These are phyloP conservation scores for Ophiostoma ulmi DNA, from an alignment of 2,329 filamentous ascomycete species.

Conservation along the genomic window DNA sequence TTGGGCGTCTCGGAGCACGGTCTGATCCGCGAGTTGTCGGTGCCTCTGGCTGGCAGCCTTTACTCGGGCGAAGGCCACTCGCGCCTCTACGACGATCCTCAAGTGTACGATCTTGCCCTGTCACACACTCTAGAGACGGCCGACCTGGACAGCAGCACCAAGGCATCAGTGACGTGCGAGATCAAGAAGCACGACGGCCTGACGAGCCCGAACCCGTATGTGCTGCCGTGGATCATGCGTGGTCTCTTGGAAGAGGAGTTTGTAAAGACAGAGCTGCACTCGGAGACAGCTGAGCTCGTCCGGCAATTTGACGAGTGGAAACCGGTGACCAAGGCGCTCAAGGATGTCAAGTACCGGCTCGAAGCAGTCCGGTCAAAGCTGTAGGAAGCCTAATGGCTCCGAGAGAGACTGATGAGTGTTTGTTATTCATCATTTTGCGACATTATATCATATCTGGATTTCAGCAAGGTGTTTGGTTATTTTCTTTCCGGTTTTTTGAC, in stretches of 20 bases:
- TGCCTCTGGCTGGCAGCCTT: slow-evolving; percentile 81
- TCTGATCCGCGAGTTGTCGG: slow-evolving; percentile 81
- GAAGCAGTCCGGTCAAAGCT: slow-evolving; percentile 88
- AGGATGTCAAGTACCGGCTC: slow-evolving; percentile 91
- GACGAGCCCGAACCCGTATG: slow-evolving; percentile 70
- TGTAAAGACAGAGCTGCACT: slow-evolving; percentile 72
- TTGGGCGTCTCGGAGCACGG: slow-evolving; percentile 90
- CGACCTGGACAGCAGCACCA: slow-evolving; percentile 33
- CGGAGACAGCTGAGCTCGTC: slow-evolving; percentile 75
- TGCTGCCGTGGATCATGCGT: slow-evolving; percentile 92
- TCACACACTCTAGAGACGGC: slow-evolving; percentile 70
- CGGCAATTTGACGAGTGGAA: slow-evolving; percentile 90
- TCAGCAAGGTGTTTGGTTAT: not conserved
- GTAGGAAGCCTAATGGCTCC: slow-evolving; percentile 31
- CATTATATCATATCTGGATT: not conserved
- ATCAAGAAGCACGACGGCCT: slow-evolving; percentile 49
- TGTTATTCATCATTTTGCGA: slow-evolving; percentile 18
- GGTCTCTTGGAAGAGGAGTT: slow-evolving; percentile 87
- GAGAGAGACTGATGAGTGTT: not conserved
- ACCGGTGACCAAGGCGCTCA: slow-evolving; percentile 80
- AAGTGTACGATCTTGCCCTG: slow-evolving; percentile 76
- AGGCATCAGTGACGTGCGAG: slow-evolving; percentile 35
- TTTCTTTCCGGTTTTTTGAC: not conserved
- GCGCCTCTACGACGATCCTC: slow-evolving; percentile 81
- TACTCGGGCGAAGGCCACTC: slow-evolving; percentile 93